phyloP scores from a whole-genome alignment of 2,329 filamentous ascomycete species.

The Pseudogymnoascus sp. region DNA sequence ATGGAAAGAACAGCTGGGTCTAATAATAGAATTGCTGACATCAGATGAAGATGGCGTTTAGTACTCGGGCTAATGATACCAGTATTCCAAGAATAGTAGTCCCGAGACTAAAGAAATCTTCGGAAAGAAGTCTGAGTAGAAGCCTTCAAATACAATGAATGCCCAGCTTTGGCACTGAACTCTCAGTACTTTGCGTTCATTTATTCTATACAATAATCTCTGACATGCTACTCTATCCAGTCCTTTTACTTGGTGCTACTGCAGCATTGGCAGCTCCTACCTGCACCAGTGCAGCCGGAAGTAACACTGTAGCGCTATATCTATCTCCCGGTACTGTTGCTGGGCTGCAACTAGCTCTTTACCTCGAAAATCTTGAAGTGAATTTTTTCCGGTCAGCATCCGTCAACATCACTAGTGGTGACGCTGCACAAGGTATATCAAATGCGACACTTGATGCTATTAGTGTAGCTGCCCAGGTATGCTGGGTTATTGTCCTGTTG shows the following conservation, averaged over 20 bases:
- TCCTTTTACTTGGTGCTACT: background rate
- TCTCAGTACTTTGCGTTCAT: too few species aligned
- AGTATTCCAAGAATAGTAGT: too few species aligned
- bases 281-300: slow-evolving; percentile 12
- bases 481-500: background rate
- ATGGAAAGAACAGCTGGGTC: too few species aligned
- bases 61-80: too few species aligned
- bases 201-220: too few species aligned
- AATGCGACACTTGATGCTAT: slow-evolving; percentile 14
- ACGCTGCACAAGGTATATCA: slow-evolving; percentile 9
- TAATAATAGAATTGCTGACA: too few species aligned
- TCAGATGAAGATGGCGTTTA: too few species aligned
- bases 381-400: slow-evolving; percentile 11
- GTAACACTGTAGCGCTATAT: slow-evolving; percentile 9
- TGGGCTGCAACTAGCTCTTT: slow-evolving; percentile 12
- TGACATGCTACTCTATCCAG: too few species aligned
- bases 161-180: too few species aligned
- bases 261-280: slow-evolving; percentile 9
- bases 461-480: slow-evolving; percentile 12
- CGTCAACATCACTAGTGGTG: slow-evolving; percentile 13
- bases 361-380: slow-evolving; percentile 15
- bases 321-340: slow-evolving; percentile 12
- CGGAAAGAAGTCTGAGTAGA: too few species aligned
- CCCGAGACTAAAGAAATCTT: too few species aligned
- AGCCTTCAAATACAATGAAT: too few species aligned